A percentile compares a stretch with the other conserved stretches of the same genome.
These are phyloP conservation scores for Pichia sp. DNA, from an alignment of 1,139 yeast species.

Conservation along the genomic window DNA sequence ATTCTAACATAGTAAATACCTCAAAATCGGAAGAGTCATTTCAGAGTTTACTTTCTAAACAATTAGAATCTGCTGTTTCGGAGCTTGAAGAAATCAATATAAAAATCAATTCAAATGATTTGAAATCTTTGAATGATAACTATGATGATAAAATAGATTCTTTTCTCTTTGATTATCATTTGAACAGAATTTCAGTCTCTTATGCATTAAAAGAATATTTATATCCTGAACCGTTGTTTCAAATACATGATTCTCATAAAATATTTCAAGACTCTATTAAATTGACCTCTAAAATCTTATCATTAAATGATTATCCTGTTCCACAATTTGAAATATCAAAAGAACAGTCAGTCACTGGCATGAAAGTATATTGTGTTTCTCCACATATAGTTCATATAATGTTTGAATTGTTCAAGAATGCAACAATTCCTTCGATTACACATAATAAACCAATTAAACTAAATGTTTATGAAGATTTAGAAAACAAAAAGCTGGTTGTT, in stretches of 20 bases:
- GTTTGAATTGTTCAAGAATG: conserved; percentile 27
- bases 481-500: conserved; percentile 5
- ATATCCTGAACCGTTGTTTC: conserved; percentile 14
- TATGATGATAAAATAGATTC: conserved; percentile 18
- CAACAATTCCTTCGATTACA: conserved; percentile 25
- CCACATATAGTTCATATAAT: conserved; percentile 27
- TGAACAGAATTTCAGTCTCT: conserved; percentile 22
- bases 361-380: conserved; percentile 20
- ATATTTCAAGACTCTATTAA: conserved; percentile 18
- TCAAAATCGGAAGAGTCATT: conserved; percentile 9
- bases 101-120: conserved; percentile 16
- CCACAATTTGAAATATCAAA: conserved; percentile 19
- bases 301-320: conserved; percentile 26
- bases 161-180: conserved; percentile 22
- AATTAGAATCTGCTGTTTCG: conserved; percentile 15
- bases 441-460: conserved; percentile 19
- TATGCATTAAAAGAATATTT: conserved; percentile 22
- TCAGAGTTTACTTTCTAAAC: conserved; percentile 5
- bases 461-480: conserved; percentile 6
- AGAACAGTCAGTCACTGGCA: background rate
- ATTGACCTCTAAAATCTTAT: conserved; percentile 20
- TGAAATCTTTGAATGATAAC: conserved; percentile 16
- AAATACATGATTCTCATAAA: conserved; percentile 11
- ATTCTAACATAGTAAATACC: background rate
- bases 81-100: conserved; percentile 21